These are phyloP conservation scores for Acanthamoeba lugdunensis DNA, from an alignment of 208 protist genomes.

Conservation along the genomic window DNA sequence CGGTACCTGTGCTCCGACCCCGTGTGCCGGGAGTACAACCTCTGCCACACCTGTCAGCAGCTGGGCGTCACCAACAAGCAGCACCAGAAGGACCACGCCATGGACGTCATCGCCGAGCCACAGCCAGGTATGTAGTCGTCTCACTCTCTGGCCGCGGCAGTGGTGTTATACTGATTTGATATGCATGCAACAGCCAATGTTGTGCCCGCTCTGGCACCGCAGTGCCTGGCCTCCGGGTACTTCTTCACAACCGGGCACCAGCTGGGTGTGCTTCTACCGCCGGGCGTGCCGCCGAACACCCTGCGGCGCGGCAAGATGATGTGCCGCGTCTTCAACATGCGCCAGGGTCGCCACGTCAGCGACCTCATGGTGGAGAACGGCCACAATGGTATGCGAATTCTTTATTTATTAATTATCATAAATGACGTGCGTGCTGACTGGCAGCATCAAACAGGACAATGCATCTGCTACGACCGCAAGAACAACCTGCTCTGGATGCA, in stretches of 20 bases:
- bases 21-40: constrained; percentile 26
- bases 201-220: constrained; percentile 31
- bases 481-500: constrained; percentile 59
- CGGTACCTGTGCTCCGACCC: constrained; percentile 26
- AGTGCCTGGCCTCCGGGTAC: constrained; percentile 38
- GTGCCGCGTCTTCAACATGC: constrained; percentile 55
- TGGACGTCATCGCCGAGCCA: constrained; percentile 32
- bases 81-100: constrained; percentile 2
- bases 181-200: background rate
- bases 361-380: constrained; percentile 40
- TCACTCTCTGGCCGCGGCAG: no score
- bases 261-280: constrained; percentile 28
- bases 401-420: no score
- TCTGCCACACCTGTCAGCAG: constrained; percentile 63
- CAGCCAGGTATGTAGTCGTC: constrained; percentile 5
- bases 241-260: constrained; percentile 52
- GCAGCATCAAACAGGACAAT: background rate
- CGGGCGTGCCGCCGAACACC: constrained; percentile 24
- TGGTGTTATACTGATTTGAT: background rate
- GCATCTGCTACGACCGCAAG: constrained; percentile 33
- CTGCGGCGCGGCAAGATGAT: constrained; percentile 29
- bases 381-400: background rate
- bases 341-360: constrained; percentile 21
- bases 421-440: background rate
- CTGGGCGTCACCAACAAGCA: constrained; percentile 26